A percentile compares a stretch with the other conserved stretches of the same genome.
phyloP scores from a whole-genome alignment of 2,329 filamentous ascomycete species.

The Grosmannia huntii region DNA sequence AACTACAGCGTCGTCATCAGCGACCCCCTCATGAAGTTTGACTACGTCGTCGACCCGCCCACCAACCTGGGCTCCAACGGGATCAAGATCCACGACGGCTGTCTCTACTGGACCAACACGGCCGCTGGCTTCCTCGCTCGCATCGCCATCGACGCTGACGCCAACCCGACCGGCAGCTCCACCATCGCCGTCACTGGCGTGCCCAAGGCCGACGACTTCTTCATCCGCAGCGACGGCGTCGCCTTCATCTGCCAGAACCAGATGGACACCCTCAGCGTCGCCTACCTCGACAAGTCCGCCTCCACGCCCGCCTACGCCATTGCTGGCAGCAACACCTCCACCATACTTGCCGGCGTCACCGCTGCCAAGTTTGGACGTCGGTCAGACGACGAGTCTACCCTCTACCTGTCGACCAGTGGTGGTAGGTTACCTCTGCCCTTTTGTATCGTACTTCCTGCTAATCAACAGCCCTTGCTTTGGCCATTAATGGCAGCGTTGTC shows the following conservation, averaged over 20 bases:
- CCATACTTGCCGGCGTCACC: constrained; percentile 1
- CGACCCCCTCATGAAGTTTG: constrained; percentile 13
- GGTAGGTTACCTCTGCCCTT: background rate
- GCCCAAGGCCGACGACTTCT: constrained; percentile 13
- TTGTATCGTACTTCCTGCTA: constrained; percentile 22
- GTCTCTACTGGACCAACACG: constrained; percentile 17
- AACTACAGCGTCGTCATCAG: constrained; percentile 14
- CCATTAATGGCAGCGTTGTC: constrained; percentile 28
- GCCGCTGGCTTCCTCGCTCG: constrained; percentile 12
- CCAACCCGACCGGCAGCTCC: constrained; percentile 5
- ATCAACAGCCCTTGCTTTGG: constrained; percentile 26
- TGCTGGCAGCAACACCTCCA: constrained; percentile 2
- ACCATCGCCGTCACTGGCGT: constrained; percentile 6
- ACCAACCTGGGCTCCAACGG: constrained; percentile 14
- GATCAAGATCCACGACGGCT: constrained; percentile 14
- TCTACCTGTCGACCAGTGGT: constrained; percentile 3
- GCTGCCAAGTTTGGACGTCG: constrained; percentile 3
- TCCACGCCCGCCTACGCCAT: constrained; percentile 5
- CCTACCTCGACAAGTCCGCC: constrained; percentile 10
- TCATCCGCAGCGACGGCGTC: constrained; percentile 13
- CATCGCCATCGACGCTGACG: constrained; percentile 11
- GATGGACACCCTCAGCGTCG: constrained; percentile 8
- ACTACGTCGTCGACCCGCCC: background rate
- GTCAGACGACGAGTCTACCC: background rate
- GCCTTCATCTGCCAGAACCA: constrained; percentile 10